Base-by-base conservation (phyloP, 192 early-diverging fungal genomes). In the Coemansia sp. region DNA sequence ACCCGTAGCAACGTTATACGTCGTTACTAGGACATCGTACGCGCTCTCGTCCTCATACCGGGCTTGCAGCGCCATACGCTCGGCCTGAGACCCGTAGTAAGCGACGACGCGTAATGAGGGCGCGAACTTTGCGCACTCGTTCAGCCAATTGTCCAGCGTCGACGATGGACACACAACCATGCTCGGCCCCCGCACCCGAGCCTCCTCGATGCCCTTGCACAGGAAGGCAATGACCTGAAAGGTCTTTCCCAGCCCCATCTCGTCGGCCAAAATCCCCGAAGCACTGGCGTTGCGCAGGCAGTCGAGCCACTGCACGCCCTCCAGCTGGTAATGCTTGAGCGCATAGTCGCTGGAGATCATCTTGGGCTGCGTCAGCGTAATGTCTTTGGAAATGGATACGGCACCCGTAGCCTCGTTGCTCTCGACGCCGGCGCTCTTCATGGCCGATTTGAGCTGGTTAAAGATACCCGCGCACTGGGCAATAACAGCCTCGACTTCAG, bases 231-330 rank as follows among this genome's bases (percentile, higher is more conserved):
- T 95, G 8, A 95, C 91, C 60, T 97, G 94, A 21, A 92, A 92
- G 16, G 94, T 97, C 78, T 97, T 97, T 21, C 95, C 95, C 21
- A 97, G 88, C 30, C 95, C 94, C 94, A 97, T 96, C 85, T 89
- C 86, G 66, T 90, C 89, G 0, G 87, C 88, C 55, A 92, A 64
- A 33, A 97, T 95, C 1, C 93, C 92, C 4, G 93, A 93, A 0
- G 92, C 84, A 0, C 82, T 72, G 55, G 91, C 89, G 40, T 86
- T 81, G 72, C 92, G 90, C 42, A 97, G 67, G 58, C 92, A 78
- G 13, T 77, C 82, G 61, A 97, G 76, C 95, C 95, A 97, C 62
- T 90, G 91, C 32, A 97, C 83, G 19, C 95, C 95, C 28, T 92
- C 84, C 52, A 97, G 86, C 70, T 97, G 95, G 68, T 97, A 97